Percentiles rank a stretch among this genome's conserved stretches.
Evolutionary conservation across 2,329 filamentous ascomycete species (phyloP).

Genomic region (Pseudogymnoascus sp.): DNA sequence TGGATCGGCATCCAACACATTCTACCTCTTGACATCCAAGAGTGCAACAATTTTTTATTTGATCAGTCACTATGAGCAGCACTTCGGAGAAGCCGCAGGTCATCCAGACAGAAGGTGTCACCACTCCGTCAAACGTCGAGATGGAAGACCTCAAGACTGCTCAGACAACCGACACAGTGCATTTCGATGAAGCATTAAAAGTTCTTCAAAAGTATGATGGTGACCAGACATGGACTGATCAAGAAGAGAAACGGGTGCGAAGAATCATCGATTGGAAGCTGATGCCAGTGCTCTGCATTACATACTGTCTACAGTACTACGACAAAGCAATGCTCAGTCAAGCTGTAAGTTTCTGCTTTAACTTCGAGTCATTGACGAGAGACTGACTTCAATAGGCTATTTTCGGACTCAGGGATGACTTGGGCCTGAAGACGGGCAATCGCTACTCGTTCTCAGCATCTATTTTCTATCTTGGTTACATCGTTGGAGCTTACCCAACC

Average conservation of each 20-base stretch:
- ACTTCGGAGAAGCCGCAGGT: background rate
- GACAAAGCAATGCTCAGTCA: constrained; percentile 47
- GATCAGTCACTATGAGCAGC: background rate
- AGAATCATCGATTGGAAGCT: constrained; percentile 37
- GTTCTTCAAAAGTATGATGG: constrained; percentile 36
- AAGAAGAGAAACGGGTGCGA: constrained; percentile 36
- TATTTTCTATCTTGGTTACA: constrained; percentile 44
- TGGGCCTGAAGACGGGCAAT: constrained; percentile 33
- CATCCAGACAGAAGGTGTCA: background rate
- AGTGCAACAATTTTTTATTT: background rate
- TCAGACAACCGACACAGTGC: constrained; percentile 25
- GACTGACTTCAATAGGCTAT: constrained; percentile 27
- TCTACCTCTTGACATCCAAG: background rate
- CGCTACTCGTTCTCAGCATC: constrained; percentile 37
- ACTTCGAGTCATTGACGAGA: background rate
- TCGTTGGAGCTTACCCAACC: constrained; percentile 40
- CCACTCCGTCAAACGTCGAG: background rate
- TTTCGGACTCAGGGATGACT: constrained; percentile 35
- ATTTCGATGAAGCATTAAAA: constrained; percentile 34
- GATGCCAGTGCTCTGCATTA: constrained; percentile 39
- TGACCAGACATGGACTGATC: constrained; percentile 34
- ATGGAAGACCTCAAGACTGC: background rate
- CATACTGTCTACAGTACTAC: constrained; percentile 41
- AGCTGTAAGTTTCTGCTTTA: constrained; percentile 31
- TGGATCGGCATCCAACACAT: background rate